Evolutionary conservation across 805 yeast genomes (phyloP).

Genomic region (Candida koratica): DNA sequence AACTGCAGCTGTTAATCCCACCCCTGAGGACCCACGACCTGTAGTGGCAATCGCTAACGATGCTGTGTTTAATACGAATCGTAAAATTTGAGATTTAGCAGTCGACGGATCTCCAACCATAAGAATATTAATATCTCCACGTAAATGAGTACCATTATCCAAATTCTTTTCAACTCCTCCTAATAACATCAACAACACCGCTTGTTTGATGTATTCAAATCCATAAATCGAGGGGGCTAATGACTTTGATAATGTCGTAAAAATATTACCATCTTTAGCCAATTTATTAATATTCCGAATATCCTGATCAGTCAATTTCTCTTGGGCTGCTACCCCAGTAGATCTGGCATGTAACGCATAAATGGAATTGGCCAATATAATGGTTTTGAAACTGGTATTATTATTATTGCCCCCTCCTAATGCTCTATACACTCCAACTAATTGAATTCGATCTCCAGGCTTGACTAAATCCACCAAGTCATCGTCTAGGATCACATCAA

Average conservation of each 20-base stretch:
- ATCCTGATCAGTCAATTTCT: conserved; percentile 71
- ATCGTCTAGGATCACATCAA: conserved; percentile 90
- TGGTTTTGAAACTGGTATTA: conserved; percentile 70
- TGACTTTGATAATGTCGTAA: conserved; percentile 76
- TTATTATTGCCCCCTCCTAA: conserved; percentile 67
- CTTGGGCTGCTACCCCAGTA: conserved; percentile 71
- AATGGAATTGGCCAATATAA: conserved; percentile 84
- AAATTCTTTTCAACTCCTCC: conserved; percentile 95
- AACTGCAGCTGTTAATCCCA: conserved; percentile 98
- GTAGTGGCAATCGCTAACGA: conserved; percentile 95
- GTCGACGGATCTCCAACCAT: conserved; percentile 99
- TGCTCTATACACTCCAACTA: conserved; percentile 91
- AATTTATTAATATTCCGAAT: conserved; percentile 81
- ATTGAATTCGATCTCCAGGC: conserved; percentile 94
- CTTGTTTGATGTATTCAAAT: conserved; percentile 84
- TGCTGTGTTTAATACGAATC: conserved; percentile 94
- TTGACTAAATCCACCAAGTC: conserved; percentile 88
- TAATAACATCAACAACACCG: conserved; percentile 81
- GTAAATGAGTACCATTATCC: conserved; percentile 90
- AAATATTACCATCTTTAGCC: conserved; percentile 65
- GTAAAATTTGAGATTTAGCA: conserved; percentile 91
- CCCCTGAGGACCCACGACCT: conserved; percentile 99
- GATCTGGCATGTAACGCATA: conserved; percentile 87
- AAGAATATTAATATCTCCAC: conserved; percentile 94
- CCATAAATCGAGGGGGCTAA: conserved; percentile 97